Evolutionary conservation across 495 filamentous ascomycete genomes (phyloP).

Genomic region (Emericellopsis terricola): DNA sequence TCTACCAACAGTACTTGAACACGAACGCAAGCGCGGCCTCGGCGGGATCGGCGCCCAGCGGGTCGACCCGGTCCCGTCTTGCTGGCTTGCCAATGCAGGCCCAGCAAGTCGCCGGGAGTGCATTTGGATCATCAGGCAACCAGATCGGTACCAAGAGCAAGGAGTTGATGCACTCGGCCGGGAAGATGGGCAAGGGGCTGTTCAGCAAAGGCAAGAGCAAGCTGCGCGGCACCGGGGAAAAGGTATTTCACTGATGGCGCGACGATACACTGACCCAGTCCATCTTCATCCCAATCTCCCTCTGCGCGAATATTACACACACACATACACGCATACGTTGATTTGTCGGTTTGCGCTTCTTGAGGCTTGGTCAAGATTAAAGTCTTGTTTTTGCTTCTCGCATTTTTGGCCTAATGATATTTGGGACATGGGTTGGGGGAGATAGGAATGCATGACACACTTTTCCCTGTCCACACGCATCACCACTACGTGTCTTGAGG

Average conservation of each 20-base stretch:
- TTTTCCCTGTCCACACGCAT: not conserved
- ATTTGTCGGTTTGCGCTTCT: too few relatives aligned
- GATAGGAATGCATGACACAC: constrained; percentile 3
- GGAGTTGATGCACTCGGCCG: constrained; percentile 66
- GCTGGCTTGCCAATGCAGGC: constrained; percentile 2
- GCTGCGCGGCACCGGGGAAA: constrained; percentile 52
- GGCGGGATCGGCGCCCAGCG: constrained; percentile 9
- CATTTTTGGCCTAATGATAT: not conserved
- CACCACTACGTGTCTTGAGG: not conserved
- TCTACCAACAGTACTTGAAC: constrained; percentile 31
- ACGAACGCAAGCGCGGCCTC: constrained; percentile 14
- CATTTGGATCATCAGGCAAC: constrained; percentile 17
- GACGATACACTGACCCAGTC: too few relatives aligned
- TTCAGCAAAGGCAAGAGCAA: constrained; percentile 77
- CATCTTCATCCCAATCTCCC: constrained; percentile 1
- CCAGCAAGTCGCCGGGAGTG: constrained; percentile 4
- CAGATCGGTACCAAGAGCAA: constrained; percentile 63
- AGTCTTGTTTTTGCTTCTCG: too few relatives aligned
- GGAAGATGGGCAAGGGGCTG: constrained; percentile 69
- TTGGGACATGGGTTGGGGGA: not conserved
- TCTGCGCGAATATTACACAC: too few relatives aligned
- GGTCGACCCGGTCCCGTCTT: constrained; percentile 5
- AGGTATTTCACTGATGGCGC: constrained; percentile 58
- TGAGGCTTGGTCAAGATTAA: too few relatives aligned
- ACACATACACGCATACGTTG: too few relatives aligned